Conservation (phyloP, 257 asterid genomes). For the Salvia miltiorrhiza region DNA sequence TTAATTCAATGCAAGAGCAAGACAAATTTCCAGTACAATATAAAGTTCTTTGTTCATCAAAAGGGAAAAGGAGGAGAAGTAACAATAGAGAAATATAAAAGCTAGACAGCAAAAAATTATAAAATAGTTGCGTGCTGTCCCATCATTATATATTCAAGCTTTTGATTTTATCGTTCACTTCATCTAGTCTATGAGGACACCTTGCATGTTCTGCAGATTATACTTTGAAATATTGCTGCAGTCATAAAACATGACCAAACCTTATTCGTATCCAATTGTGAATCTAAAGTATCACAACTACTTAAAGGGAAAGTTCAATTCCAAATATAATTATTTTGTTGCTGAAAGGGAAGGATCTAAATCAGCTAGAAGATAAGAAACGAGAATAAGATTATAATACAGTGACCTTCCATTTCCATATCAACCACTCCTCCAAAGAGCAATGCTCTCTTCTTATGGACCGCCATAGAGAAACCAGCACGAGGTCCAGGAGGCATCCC, state of each 20-base stretch:
- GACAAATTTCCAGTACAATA: background rate
- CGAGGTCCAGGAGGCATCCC: slow-evolving; percentile 99
- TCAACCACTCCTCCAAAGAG: slow-evolving; percentile 99
- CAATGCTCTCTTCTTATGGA: slow-evolving; percentile 89
- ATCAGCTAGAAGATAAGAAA: slow-evolving; percentile 10
- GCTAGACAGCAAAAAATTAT: background rate
- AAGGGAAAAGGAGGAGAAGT: slow-evolving; percentile 1
- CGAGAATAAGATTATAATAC: slow-evolving; percentile 10
- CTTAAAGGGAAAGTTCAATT: background rate
- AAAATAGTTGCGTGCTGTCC: background rate
- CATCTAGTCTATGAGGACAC: background rate
- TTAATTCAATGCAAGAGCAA: background rate
- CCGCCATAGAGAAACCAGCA: slow-evolving; percentile 94
- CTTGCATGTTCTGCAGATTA: background rate
- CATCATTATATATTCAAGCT: background rate
- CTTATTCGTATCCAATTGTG: background rate
- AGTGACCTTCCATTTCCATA: slow-evolving; percentile 89
- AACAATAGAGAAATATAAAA: slow-evolving; percentile 2
- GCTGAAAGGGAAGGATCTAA: background rate
- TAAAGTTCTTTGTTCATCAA: slow-evolving; percentile 3
- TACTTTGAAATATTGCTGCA: background rate
- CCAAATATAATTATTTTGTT: background rate
- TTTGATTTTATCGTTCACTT: background rate
- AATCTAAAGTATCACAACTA: slow-evolving; percentile 9
- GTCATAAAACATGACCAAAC: background rate